phyloP scores from a whole-genome alignment of 2,329 filamentous ascomycete genomes.

The Cladosporium sp. region DNA sequence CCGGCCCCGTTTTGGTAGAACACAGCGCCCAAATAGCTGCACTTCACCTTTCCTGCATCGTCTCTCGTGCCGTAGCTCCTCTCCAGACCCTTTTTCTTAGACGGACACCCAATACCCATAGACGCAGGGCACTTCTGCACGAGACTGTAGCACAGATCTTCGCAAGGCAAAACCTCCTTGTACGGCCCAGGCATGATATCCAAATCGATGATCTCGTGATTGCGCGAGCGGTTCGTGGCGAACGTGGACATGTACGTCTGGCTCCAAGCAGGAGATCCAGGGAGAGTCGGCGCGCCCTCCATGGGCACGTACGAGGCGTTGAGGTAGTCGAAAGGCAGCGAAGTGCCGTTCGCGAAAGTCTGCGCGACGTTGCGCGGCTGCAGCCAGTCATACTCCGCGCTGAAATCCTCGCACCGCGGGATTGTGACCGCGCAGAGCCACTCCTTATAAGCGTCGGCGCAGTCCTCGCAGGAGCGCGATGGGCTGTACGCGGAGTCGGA shows the following conservation, averaged over 20 bases:
- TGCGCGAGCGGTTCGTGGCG: constrained; percentile 30
- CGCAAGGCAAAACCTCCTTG: constrained; percentile 84
- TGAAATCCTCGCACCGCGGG: constrained; percentile 84
- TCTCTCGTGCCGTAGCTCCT: constrained; percentile 43
- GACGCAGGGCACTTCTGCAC: constrained; percentile 76
- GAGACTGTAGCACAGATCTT: constrained; percentile 79
- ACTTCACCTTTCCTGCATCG: constrained; percentile 23
- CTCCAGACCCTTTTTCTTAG: constrained; percentile 39
- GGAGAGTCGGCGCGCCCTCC: constrained; percentile 27
- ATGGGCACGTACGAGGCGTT: constrained; percentile 27
- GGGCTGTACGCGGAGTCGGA: constrained; percentile 74
- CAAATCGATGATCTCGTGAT: constrained; percentile 57
- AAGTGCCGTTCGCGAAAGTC: constrained; percentile 23
- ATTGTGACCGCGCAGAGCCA: constrained; percentile 95
- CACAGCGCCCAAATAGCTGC: constrained; percentile 32
- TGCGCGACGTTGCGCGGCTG: constrained; percentile 64
- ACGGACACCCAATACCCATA: constrained; percentile 71
- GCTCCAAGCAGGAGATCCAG: constrained; percentile 23
- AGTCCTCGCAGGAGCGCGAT: constrained; percentile 68
- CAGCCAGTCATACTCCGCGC: constrained; percentile 49
- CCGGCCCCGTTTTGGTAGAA: constrained; percentile 26
- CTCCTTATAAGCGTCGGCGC: constrained; percentile 73
- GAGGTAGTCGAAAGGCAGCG: constrained; percentile 20
- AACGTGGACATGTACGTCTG: constrained; percentile 27
- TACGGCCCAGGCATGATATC: constrained; percentile 77